A percentile compares a stretch with the other conserved stretches of the same genome.
These are phyloP conservation scores for Cytospora schulzeri DNA, from an alignment of 2,329 filamentous ascomycete genomes.

Conservation along the genomic window DNA sequence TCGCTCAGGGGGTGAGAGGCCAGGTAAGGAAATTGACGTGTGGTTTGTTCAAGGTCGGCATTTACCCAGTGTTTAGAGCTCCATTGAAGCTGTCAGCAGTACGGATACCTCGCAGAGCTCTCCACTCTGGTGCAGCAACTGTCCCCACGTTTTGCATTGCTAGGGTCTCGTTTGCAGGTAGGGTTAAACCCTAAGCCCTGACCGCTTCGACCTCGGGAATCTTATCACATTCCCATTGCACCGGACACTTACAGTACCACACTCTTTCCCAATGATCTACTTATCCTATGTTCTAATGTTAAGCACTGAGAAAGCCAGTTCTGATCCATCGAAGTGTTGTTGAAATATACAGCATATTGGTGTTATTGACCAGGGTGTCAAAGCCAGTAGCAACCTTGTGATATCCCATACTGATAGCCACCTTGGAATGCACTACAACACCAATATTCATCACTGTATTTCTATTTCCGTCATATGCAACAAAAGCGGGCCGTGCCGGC, in stretches of 20 bases:
- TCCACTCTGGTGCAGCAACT: conserved; percentile 14
- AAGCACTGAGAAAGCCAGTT: too few species aligned
- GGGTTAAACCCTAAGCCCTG: not conserved
- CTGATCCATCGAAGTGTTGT: too few species aligned
- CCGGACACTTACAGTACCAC: too few species aligned
- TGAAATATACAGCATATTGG: too few species aligned
- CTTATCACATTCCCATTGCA: too few species aligned
- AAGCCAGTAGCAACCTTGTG: too few species aligned
- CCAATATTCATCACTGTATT: not conserved
- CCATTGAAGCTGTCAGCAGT: conserved; percentile 11
- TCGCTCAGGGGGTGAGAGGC: conserved; percentile 19
- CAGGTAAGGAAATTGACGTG: conserved; percentile 17
- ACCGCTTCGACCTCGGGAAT: too few species aligned
- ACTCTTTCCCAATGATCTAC: too few species aligned
- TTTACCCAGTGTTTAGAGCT: conserved; percentile 16
- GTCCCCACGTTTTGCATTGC: conserved; percentile 13
- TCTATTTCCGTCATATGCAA: not conserved
- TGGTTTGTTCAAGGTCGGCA: conserved; percentile 4
- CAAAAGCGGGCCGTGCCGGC: not conserved
- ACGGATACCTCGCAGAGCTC: conserved; percentile 5
- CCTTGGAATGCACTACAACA: too few species aligned
- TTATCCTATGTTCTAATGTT: too few species aligned
- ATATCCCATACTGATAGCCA: too few species aligned
- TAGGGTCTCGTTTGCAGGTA: not conserved
- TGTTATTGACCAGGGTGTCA: too few species aligned